Conservation (phyloP, 768 basidiomycete genomes). For the Cystobasidium onofrii region DNA sequence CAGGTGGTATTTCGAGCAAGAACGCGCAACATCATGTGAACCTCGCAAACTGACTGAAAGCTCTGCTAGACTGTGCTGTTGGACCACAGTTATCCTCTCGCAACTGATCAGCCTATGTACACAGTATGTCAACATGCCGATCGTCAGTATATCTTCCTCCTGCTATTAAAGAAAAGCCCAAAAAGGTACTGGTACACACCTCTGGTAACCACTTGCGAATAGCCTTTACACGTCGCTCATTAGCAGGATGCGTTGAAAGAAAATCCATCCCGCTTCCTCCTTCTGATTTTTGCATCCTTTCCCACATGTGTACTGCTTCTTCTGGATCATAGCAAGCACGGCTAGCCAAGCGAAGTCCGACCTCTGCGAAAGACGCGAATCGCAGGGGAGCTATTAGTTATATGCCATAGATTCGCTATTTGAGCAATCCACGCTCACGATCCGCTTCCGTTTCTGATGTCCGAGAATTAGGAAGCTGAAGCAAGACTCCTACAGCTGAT, state of each 20-base stretch:
- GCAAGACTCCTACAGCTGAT: slow-evolving; percentile 22
- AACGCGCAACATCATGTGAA: background rate
- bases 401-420: too few species aligned
- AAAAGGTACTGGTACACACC: background rate
- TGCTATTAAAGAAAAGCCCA: too few species aligned
- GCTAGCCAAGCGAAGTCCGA: slow-evolving; percentile 71
- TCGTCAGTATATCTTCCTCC: background rate
- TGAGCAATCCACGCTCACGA: background rate
- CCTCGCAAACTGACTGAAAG: background rate
- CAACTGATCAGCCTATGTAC: background rate
- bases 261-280: slow-evolving; percentile 52
- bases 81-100: slow-evolving; percentile 8
- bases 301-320: slow-evolving; percentile 70
- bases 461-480: slow-evolving; percentile 66
- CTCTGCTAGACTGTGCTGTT: background rate
- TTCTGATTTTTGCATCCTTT: slow-evolving; percentile 58
- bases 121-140: background rate
- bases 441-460: slow-evolving; percentile 55
- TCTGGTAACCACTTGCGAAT: slow-evolving; percentile 39
- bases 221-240: slow-evolving; percentile 58
- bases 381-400: background rate
- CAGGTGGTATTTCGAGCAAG: too few species aligned
- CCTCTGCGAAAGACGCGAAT: slow-evolving; percentile 45
- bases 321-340: slow-evolving; percentile 78
- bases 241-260: slow-evolving; percentile 71